Evolutionary conservation across 768 basidiomycete genomes (phyloP), one percentile per base, ranked within the genome.

Genomic region (Aureoboletus auriporus): DNA sequence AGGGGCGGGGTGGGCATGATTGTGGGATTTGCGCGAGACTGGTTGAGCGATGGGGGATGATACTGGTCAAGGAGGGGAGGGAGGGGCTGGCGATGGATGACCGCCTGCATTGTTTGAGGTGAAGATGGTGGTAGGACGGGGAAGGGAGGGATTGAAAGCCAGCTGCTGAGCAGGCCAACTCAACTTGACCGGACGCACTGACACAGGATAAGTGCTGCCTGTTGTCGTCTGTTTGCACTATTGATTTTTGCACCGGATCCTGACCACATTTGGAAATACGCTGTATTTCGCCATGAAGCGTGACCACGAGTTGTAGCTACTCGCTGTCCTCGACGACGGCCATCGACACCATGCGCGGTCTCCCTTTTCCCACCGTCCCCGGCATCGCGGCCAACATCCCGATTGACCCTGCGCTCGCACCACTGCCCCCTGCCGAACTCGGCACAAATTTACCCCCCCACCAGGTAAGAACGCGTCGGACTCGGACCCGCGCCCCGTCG

Each of bases 331-430:
- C 69, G 65, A 62, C 66, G 69, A 68, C 68, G 59, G 60, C 61
- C 64, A 49, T 54, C 53, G 53, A 42, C 38, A 20, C 50, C 39
- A 86, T 86, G 85, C 76, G 78, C 55, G 80, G 82, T 46, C 72
- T 83, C 47, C 75, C 80, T 0, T 84, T 84, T 56, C 58, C 67
- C 14, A 36, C 55, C 33, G 20, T 23, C 20, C 20, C 4, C 20
- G 20, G 20, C 20, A 23, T 23, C 20, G 20, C 20, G 20, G 20
- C 20, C 72, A 76, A 80, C 69, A 84, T 89, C 66, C 85, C 86
- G 56, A 89, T 89, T 74, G 87, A 90, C 79, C 88, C 88, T 59
- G 82, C 80, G 36, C 79, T 89, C 54, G 76, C 31, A 33, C 30
- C 31, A 6, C 31, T 8, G 3, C 31, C 31, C 31, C 31, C 31